Percentiles rank a stretch among this genome's conserved stretches.
phyloP scores from a whole-genome alignment of 2,329 filamentous ascomycete genomes.

The Ophiostoma populinum region DNA sequence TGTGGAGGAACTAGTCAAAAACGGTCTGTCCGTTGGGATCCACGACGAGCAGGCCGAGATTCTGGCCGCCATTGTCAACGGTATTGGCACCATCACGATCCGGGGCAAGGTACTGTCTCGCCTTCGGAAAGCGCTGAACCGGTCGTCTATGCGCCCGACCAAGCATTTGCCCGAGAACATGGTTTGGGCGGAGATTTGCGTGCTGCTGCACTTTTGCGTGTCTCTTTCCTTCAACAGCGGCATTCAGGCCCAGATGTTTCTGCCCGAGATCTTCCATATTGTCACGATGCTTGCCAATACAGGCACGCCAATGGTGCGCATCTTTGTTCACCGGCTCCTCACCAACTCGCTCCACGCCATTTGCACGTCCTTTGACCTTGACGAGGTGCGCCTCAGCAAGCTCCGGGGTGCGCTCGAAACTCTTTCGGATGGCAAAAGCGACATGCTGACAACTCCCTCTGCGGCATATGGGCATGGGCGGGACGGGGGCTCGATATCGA shows the following conservation, averaged over 20 bases:
- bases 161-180: conserved; percentile 47
- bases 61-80: conserved; percentile 43
- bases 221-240: conserved; percentile 51
- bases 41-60: conserved; percentile 42
- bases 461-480: conserved; percentile 24
- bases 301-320: conserved; percentile 36
- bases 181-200: conserved; percentile 53
- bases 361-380: conserved; percentile 46
- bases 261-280: conserved; percentile 53
- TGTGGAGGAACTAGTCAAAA: conserved; percentile 48
- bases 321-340: conserved; percentile 43
- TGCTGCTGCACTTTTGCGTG: conserved; percentile 48
- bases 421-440: conserved; percentile 40
- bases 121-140: conserved; percentile 48
- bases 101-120: conserved; percentile 48
- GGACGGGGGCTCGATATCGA: conserved; percentile 37
- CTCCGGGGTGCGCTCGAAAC: conserved; percentile 38
- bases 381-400: conserved; percentile 39
- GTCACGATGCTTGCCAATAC: conserved; percentile 56
- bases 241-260: conserved; percentile 47
- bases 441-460: conserved; percentile 40
- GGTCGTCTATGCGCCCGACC: conserved; percentile 49
- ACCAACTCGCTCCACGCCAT: conserved; percentile 52
- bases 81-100: conserved; percentile 47
- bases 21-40: conserved; percentile 37